Evolutionary conservation across 2,329 filamentous ascomycete species (phyloP).

Genomic region (Onygenales sp.): DNA sequence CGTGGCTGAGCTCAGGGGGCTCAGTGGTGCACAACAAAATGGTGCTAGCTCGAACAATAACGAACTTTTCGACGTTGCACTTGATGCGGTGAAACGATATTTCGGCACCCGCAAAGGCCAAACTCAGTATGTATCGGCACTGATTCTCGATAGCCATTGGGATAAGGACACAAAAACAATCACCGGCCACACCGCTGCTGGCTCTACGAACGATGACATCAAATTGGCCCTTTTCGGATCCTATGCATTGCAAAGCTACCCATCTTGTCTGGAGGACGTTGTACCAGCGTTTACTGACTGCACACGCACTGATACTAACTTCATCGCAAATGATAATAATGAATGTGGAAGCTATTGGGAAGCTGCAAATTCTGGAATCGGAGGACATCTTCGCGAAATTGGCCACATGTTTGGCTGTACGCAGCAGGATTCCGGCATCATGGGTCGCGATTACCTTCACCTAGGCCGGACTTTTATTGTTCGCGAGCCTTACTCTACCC

Average conservation of each 20-base stretch:
- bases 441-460: constrained; percentile 78
- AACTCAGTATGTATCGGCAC: constrained; percentile 76
- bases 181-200: constrained; percentile 74
- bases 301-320: constrained; percentile 71
- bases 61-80: constrained; percentile 67
- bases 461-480: constrained; percentile 75
- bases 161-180: constrained; percentile 62
- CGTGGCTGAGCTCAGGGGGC: constrained; percentile 68
- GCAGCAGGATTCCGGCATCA: constrained; percentile 82
- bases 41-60: constrained; percentile 57
- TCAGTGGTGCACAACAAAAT: constrained; percentile 72
- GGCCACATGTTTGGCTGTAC: constrained; percentile 86
- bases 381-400: constrained; percentile 82
- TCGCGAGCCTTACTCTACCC: constrained; percentile 75
- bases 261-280: constrained; percentile 78
- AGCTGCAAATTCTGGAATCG: constrained; percentile 87
- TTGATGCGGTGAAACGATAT: constrained; percentile 66
- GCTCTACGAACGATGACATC: constrained; percentile 60
- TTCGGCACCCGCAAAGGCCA: constrained; percentile 68
- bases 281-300: constrained; percentile 83
- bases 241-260: constrained; percentile 85
- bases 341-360: constrained; percentile 91
- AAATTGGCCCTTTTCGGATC: constrained; percentile 87
- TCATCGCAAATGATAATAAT: constrained; percentile 75
- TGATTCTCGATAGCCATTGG: constrained; percentile 86